Evolutionary conservation across 2,329 filamentous ascomycete species (phyloP), one percentile per base, ranked within the genome.

Genomic region (Colletotrichum musae): DNA sequence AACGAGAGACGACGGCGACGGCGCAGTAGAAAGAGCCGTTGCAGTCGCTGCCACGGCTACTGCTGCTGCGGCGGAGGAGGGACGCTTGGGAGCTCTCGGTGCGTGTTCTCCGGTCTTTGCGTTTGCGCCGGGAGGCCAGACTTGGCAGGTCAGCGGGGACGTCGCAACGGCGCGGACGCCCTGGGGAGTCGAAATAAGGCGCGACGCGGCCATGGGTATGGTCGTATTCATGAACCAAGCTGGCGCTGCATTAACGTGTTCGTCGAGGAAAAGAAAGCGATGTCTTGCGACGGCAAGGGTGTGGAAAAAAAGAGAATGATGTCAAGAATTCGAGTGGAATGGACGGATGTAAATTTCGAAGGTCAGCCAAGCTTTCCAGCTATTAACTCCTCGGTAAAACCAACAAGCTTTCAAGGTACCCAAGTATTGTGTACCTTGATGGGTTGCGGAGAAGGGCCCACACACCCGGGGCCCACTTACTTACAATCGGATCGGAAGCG

Each of bases 181-280:
- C 41, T 36, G 26, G 43, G 67, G 32, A 26, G 67, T 39, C 26
- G 56, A 45, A 9, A 56, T 51, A 13, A 70, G 67, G 62, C 67
- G 67, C 57, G 61, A 54, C 48, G 62, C 57, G 67, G 63, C 62
- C 62, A 67, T 67, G 57, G 51, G n/a, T n/a, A 32, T 12, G 43
- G 50, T 28, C 28, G 28, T 43, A 26, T 56, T 67, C 63, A 53
- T 70, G 39, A 53, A 70, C 28, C 12, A 43, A 36, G 13, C 41
- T 3, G 51, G 15, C 13, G n/a, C 52, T 50, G 45, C 62, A 68
- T 68, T 57, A 52, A 32, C 21, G 13, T 58, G 21, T 6, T 6
- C 18, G 45, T 39, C 6, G 21, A 7, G 21, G 51, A 15, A 28
- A 54, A 15, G 18, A 10, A 56, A 47, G 51, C 36, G 7, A 48